These are phyloP conservation scores for Aspergillus vadensis DNA, from an alignment of 2,329 filamentous ascomycete genomes.

Conservation along the genomic window DNA sequence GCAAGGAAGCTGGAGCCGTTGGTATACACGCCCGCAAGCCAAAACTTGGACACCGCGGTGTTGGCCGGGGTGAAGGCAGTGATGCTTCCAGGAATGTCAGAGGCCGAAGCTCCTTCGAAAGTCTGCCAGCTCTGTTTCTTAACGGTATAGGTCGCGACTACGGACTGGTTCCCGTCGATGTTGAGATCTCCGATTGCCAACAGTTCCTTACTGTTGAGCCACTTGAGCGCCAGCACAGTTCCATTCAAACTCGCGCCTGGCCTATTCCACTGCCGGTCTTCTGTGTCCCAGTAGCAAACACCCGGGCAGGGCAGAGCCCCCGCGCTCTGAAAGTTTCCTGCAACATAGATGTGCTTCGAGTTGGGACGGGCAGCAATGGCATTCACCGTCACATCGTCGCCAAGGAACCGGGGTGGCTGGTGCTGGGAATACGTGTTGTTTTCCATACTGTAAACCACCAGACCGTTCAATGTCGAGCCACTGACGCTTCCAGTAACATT, in stretches of 20 bases:
- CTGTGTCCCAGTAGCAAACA: conserved; percentile 76
- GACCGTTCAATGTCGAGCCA: conserved; percentile 65
- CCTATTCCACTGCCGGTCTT: conserved; percentile 73
- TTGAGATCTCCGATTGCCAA: conserved; percentile 77
- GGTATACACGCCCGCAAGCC: conserved; percentile 73
- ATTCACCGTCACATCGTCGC: conserved; percentile 71
- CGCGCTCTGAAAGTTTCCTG: conserved; percentile 78
- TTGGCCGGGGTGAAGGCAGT: conserved; percentile 75
- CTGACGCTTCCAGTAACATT: conserved; percentile 69
- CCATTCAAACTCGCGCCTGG: conserved; percentile 74
- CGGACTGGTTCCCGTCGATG: conserved; percentile 65
- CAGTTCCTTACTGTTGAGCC: conserved; percentile 71
- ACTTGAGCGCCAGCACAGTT: conserved; percentile 70
- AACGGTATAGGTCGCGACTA: conserved; percentile 72
- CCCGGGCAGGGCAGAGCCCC: conserved; percentile 80
- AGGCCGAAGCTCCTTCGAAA: conserved; percentile 55
- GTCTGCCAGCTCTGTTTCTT: conserved; percentile 65
- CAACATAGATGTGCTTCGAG: conserved; percentile 77
- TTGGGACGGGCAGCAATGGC: conserved; percentile 72
- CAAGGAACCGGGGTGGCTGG: conserved; percentile 75
- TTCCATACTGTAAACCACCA: conserved; percentile 77
- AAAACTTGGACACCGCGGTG: conserved; percentile 70
- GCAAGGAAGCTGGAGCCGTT: conserved; percentile 75
- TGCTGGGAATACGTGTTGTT: conserved; percentile 61
- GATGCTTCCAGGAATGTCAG: conserved; percentile 73